phyloP scores from a whole-genome alignment of 2,329 filamentous ascomycete genomes.

The Cladosporium sp. region DNA sequence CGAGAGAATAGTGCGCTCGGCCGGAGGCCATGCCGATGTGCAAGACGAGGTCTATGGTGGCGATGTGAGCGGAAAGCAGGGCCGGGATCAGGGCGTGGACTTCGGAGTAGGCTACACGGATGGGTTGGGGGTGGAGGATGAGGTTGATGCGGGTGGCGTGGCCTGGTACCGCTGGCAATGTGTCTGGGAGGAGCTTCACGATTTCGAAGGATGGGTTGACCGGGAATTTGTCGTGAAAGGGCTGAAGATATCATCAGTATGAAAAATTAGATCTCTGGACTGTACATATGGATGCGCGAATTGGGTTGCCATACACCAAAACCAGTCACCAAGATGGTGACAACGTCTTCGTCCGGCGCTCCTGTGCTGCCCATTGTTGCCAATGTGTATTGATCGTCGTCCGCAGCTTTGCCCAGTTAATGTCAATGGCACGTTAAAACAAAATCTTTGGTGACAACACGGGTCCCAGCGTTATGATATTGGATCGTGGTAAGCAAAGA shows the following conservation, averaged over 20 bases:
- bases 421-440: too few relatives aligned
- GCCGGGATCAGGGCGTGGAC: slow-evolving; percentile 61
- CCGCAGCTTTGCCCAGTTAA: background rate
- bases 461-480: too few relatives aligned
- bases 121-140: slow-evolving; percentile 59
- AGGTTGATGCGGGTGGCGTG: slow-evolving; percentile 53
- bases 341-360: slow-evolving; percentile 35
- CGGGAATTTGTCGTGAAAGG: slow-evolving; percentile 66
- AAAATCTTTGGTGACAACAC: too few relatives aligned
- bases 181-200: slow-evolving; percentile 61
- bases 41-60: slow-evolving; percentile 60
- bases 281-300: background rate
- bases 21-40: slow-evolving; percentile 76
- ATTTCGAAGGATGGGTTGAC: slow-evolving; percentile 82
- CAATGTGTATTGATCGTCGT: background rate
- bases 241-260: slow-evolving; percentile 44
- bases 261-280: background rate
- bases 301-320: slow-evolving; percentile 25
- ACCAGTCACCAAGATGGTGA: slow-evolving; percentile 38
- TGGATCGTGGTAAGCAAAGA: too few relatives aligned
- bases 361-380: slow-evolving; percentile 7
- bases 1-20: slow-evolving; percentile 64
- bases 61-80: slow-evolving; percentile 50
- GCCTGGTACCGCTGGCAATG: slow-evolving; percentile 46
- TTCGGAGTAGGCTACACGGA: slow-evolving; percentile 67